Evolutionary conservation across 2,329 filamentous ascomycete genomes (phyloP), one percentile per base, ranked within the genome.

Genomic region (Eutypa lata): DNA sequence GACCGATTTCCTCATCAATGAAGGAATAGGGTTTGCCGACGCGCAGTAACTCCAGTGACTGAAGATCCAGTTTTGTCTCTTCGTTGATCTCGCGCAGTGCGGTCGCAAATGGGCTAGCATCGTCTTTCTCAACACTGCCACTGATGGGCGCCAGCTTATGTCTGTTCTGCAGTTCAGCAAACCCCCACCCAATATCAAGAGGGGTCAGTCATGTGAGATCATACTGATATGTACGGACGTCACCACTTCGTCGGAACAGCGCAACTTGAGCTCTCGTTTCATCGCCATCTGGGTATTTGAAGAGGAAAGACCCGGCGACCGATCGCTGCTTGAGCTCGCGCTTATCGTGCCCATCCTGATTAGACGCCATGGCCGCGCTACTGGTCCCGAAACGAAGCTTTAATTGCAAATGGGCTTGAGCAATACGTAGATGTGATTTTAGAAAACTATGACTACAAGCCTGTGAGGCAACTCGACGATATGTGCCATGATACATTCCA

Each of bases 11-110:
- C 3, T 73, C 62, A 58, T 88, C 84, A 5, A 62, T 60, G 55
- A 88, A 85, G 1, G 73, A 71, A 59, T 81, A 88, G 3, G 79
- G 76, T 53, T 83, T 83, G 1, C 84, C 85, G 22, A 76, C 72
- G 18, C 82, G 77, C 59, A 82, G 74, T 21, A 84, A 71, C 2
- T 72, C 70, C 7, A 86, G 62, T 0, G 75, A 73, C 0, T 68
- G 61, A 0, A 70, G 57, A 0, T 74, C 77, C 13, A 88, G 73
- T 1, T 71, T 73, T 0, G 85, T 88, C 65, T 88, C 85, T 63
- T 88, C 84, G 5, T 65, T 61, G 21, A 89, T 72, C 66, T 88
- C 84, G 14, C 86, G 77, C 75, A 80, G 80, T 24, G 86, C 85
- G 0, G 85, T 79, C 3, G 74, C 70, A 6, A 84, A 65, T 0